Percentiles rank a stretch among this genome's conserved stretches.
Evolutionary conservation across 345 rosid genomes (phyloP).

Genomic region (Heritiera littoralis): DNA sequence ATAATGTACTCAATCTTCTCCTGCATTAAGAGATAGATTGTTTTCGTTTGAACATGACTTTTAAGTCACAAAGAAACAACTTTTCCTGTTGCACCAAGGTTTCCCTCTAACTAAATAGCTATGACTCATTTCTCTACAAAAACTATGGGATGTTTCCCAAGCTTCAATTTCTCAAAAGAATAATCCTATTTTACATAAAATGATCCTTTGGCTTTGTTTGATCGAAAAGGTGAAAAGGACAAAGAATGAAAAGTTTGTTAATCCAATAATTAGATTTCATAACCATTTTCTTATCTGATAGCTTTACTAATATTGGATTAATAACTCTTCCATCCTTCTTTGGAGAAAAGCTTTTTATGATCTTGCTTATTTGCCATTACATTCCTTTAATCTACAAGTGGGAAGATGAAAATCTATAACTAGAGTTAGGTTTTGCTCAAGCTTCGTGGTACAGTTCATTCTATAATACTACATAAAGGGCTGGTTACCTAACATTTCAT

Average conservation of each 20-base stretch:
- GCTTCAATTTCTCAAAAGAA: background rate
- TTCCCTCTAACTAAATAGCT: background rate
- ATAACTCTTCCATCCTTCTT: too few relatives aligned
- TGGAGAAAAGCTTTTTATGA: background rate
- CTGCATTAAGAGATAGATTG: too few relatives aligned
- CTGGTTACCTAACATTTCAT: constrained; percentile 5
- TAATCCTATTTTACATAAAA: constrained; percentile 7
- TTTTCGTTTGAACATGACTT: too few relatives aligned
- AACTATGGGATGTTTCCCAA: background rate
- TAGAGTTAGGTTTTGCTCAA: constrained; percentile 3
- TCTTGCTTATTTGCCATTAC: constrained; percentile 2
- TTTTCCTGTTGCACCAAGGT: too few relatives aligned
- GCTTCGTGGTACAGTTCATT: background rate
- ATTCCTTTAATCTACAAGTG: background rate
- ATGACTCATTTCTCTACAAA: background rate
- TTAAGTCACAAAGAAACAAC: too few relatives aligned
- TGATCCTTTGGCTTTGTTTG: background rate
- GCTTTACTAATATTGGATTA: too few relatives aligned
- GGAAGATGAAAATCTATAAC: constrained; percentile 1
- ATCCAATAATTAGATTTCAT: too few relatives aligned
- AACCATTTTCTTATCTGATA: too few relatives aligned
- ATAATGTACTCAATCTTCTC: too few relatives aligned
- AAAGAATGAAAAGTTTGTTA: too few relatives aligned
- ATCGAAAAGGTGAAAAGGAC: too few relatives aligned
- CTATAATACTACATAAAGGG: background rate